Conservation (phyloP, 345 rosid genomes). For the Arabis hirsuta region DNA sequence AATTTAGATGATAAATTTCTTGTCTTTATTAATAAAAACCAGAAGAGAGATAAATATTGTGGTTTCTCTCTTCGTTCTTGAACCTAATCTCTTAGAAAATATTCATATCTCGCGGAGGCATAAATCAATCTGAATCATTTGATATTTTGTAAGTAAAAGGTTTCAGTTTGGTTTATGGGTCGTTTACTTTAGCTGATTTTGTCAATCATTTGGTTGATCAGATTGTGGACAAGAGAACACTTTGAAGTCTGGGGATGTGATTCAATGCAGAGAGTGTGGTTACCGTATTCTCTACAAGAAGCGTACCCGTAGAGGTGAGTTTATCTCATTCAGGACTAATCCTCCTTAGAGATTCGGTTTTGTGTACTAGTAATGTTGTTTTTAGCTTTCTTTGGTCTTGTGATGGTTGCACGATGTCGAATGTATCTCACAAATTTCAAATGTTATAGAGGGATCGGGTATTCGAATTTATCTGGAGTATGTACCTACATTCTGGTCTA, state of each 20-base stretch:
- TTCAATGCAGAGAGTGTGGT: slow-evolving; percentile 89
- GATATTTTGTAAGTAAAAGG: neutral
- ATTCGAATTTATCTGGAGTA: neutral
- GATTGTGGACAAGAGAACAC: slow-evolving; percentile 85
- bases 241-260: slow-evolving; percentile 77
- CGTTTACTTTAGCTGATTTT: neutral
- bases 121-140: slow-evolving; percentile 8
- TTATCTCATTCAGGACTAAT: neutral
- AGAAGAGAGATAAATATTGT: too few relatives aligned
- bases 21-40: neutral
- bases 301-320: slow-evolving; percentile 83
- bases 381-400: too few relatives aligned
- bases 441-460: neutral
- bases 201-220: neutral
- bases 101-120: slow-evolving; percentile 11
- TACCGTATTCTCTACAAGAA: slow-evolving; percentile 92
- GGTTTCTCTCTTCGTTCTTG: neutral
- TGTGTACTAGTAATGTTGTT: neutral
- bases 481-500: neutral
- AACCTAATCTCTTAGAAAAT: neutral
- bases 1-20: neutral
- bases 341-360: neutral
- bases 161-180: neutral
- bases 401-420: too few relatives aligned
- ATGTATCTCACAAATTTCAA: too few relatives aligned